These are phyloP conservation scores for Pinus taeda DNA, from an alignment of 75 land plant species.

Conservation along the genomic window DNA sequence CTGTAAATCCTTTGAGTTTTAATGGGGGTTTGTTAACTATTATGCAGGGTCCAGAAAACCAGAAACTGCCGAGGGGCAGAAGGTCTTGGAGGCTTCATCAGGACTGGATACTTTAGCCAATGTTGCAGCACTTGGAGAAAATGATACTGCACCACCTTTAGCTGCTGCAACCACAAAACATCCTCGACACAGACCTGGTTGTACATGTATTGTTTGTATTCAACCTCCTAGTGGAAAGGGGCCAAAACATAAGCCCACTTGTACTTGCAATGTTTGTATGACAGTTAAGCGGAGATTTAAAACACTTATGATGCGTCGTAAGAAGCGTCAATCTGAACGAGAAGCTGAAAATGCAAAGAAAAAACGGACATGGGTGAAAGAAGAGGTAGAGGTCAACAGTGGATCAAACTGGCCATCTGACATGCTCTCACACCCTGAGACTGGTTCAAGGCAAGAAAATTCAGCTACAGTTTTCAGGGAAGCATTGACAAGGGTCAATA, in stretches of 20 bases:
- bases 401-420: conserved; percentile 11
- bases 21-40: conserved; percentile 14
- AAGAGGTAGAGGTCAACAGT: conserved; percentile 24
- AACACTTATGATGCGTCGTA: conserved; percentile 77
- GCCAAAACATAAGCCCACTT: conserved; percentile 77
- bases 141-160: conserved; percentile 34
- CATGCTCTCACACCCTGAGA: conserved; percentile 21
- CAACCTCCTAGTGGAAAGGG: conserved; percentile 97
- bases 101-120: conserved; percentile 82
- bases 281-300: conserved; percentile 82
- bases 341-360: conserved; percentile 62
- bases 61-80: conserved; percentile 28
- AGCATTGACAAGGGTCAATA: not conserved
- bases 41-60: conserved; percentile 39
- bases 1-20: not conserved
- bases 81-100: conserved; percentile 31
- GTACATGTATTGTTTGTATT: conserved; percentile 93
- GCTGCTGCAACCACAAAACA: conserved; percentile 76
- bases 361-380: conserved; percentile 31
- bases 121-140: conserved; percentile 65
- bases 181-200: conserved; percentile 87
- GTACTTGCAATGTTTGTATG: conserved; percentile 76
- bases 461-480: conserved; percentile 10
- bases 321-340: conserved; percentile 74
- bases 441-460: conserved; percentile 17